Evolutionary conservation across 441 rosid species (phyloP), one percentile per base, ranked within the genome.

Genomic region (Codiaeum variegatum): DNA sequence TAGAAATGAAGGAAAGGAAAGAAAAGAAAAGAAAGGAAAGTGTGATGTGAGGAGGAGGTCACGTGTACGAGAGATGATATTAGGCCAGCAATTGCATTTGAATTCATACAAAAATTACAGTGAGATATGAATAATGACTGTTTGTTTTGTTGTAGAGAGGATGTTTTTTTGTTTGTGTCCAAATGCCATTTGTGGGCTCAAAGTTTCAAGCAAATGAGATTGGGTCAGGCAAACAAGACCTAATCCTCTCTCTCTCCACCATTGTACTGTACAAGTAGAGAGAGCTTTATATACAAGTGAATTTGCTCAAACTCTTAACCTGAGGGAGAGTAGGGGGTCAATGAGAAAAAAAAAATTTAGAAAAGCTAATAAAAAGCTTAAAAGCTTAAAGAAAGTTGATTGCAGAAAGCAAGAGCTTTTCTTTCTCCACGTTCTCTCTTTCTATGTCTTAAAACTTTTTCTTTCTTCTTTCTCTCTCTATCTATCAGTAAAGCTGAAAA

Each of bases 321-420:
- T 79, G 82, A 13, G 44, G 44, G 13, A 40, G 44, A 40, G 84
- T 72, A 56, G 79, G 80, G 85, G 76, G 73, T 83, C 87, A 82
- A 78, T 71, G 76, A 71, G 66, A 52, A 47, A 47, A 70, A 59
- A 4, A 72, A 47, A 62, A 8, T 3, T 24, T 15, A 7, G 4
- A 21, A n/a, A 18, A 10, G 23, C 6, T 18, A 21, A 18, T 56
- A 19, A 58, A 78, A 76, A 73, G 73, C 29, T 42, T 23, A 75
- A 73, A 82, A 58, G 87, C 83, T 83, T 80, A 65, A 74, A 75
- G 69, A 84, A 87, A 87, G 89, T 75, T 84, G 81, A 84, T 81
- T 70, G 83, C 88, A 84, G 90, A 87, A 88, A 92, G 93, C 90
- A 79, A 78, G 76, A 85, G 81, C 83, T 74, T 80, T 78, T 83